Conservation (phyloP, 768 basidiomycete species). For the Coprinopsis strossmayeri region DNA sequence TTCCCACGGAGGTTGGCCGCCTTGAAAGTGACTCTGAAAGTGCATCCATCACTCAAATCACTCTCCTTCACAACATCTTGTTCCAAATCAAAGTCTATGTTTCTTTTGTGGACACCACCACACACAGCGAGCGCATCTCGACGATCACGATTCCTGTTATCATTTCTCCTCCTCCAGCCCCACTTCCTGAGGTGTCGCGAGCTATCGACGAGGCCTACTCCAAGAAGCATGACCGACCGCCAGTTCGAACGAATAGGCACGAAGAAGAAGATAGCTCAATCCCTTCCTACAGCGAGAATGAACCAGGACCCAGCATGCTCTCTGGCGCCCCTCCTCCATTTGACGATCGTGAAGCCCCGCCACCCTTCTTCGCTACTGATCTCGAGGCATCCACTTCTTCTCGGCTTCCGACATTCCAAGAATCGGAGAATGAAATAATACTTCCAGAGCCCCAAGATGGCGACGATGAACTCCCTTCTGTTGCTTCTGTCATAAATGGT, state of each 20-base stretch:
- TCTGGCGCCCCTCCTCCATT: constrained; percentile 68
- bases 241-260: constrained; percentile 57
- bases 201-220: constrained; percentile 70
- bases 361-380: constrained; percentile 57
- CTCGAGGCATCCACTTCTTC: constrained; percentile 54
- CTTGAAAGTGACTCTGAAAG: constrained; percentile 58
- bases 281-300: constrained; percentile 63
- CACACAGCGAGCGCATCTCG: constrained; percentile 59
- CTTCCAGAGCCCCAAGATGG: constrained; percentile 44
- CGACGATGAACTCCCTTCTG: constrained; percentile 22
- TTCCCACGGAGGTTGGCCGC: constrained; percentile 35
- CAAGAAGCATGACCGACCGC: constrained; percentile 85
- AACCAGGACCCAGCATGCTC: constrained; percentile 72
- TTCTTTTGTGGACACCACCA: constrained; percentile 71
- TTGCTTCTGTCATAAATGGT: constrained; percentile 43
- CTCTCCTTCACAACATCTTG: constrained; percentile 75
- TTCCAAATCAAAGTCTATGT: constrained; percentile 70
- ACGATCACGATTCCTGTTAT: constrained; percentile 62
- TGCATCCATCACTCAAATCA: constrained; percentile 71
- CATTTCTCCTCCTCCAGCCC: constrained; percentile 69
- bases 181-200: constrained; percentile 72
- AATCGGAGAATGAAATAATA: constrained; percentile 73
- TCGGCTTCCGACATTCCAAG: constrained; percentile 66
- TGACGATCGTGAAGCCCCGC: constrained; percentile 77
- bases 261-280: constrained; percentile 65